Percentiles rank a stretch among this genome's conserved stretches.
phyloP scores from a whole-genome alignment of 805 yeast species.

The Torulaspora maleeae region DNA sequence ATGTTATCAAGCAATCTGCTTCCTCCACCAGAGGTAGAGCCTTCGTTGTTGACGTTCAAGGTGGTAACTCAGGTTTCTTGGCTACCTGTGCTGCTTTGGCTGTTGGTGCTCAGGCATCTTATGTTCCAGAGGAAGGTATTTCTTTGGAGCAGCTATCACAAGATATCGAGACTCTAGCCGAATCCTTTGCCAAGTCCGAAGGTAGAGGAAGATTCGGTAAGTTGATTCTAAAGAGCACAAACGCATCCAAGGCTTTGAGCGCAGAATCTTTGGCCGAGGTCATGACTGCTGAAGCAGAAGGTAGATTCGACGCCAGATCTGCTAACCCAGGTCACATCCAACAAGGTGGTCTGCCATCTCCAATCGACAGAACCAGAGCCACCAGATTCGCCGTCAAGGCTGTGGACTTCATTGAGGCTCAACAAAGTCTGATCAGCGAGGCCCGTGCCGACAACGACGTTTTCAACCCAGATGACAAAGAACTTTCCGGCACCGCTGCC shows the following conservation, averaged over 20 bases:
- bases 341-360: constrained; percentile 74
- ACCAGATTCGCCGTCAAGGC: constrained; percentile 67
- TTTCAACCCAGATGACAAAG: constrained; percentile 32
- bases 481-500: constrained; percentile 54
- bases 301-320: constrained; percentile 69
- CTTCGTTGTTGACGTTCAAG: constrained; percentile 79
- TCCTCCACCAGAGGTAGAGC: constrained; percentile 73
- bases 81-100: constrained; percentile 66
- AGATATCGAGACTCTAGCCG: constrained; percentile 59
- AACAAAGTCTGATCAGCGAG: constrained; percentile 26
- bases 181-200: constrained; percentile 53
- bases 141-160: constrained; percentile 54
- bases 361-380: constrained; percentile 73
- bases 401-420: constrained; percentile 58
- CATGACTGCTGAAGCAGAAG: constrained; percentile 53
- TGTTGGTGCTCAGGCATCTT: constrained; percentile 69
- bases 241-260: constrained; percentile 65
- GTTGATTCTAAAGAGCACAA: constrained; percentile 60
- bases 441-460: constrained; percentile 34
- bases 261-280: constrained; percentile 70
- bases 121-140: constrained; percentile 71
- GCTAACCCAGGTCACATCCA: constrained; percentile 86
- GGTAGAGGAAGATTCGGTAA: constrained; percentile 69
- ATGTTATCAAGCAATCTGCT: constrained; percentile 74
- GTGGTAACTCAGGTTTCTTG: constrained; percentile 78